phyloP scores from a whole-genome alignment of 495 filamentous ascomycete species.

The Annulohypoxylon nitens region DNA sequence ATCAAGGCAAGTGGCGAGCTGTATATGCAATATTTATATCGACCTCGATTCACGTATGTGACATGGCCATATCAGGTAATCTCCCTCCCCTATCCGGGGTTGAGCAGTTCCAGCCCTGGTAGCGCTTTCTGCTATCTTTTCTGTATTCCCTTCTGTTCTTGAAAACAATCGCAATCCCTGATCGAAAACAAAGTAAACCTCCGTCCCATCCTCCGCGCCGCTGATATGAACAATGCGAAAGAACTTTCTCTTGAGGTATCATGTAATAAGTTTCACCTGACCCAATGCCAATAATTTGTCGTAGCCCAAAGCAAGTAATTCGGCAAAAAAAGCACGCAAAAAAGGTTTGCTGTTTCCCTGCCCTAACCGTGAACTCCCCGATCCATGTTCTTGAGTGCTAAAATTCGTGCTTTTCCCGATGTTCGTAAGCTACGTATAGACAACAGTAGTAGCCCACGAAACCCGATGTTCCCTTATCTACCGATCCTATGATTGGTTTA shows the following conservation, averaged over 20 bases:
- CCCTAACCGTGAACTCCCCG: conserved; percentile 44
- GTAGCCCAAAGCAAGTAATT: conserved; percentile 34
- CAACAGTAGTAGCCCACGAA: conserved; percentile 32
- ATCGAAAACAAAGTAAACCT: conserved; percentile 22
- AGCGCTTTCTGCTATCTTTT: conserved; percentile 13
- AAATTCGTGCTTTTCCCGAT: conserved; percentile 30
- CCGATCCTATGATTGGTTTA: conserved; percentile 15
- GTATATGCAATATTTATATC: conserved; percentile 34
- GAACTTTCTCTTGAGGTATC: conserved; percentile 43
- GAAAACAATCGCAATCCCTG: neutral
- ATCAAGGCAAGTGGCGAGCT: neutral
- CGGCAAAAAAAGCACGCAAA: conserved; percentile 9
- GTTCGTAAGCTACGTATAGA: conserved; percentile 40
- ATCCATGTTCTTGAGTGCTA: conserved; percentile 37
- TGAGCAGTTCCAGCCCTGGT: conserved; percentile 35
- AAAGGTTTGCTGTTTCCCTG: conserved; percentile 27
- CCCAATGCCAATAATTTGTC: conserved; percentile 46
- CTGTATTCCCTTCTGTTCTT: conserved; percentile 1
- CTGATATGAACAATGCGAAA: conserved; percentile 39
- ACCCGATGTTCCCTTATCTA: conserved; percentile 6
- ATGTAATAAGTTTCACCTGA: conserved; percentile 44
- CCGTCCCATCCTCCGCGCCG: conserved; percentile 20
- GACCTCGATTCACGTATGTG: conserved; percentile 34
- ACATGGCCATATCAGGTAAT: conserved; percentile 30
- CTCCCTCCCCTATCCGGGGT: conserved; percentile 29